Conservation (phyloP, 2,329 filamentous ascomycete species). For the Venturia effusa region DNA sequence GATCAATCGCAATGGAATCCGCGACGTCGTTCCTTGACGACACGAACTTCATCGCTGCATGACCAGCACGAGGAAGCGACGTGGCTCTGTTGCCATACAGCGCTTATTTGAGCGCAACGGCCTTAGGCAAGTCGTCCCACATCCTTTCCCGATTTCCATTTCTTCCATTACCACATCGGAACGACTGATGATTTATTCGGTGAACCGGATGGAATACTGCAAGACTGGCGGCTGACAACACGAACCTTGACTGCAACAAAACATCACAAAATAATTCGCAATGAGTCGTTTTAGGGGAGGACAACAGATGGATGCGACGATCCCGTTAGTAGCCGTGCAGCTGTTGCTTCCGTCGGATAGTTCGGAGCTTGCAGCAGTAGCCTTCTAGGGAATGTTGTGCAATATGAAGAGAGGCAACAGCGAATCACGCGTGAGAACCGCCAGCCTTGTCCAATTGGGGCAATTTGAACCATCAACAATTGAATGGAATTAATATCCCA, state of each 20-base stretch:
- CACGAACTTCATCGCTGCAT: neutral
- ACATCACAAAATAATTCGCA: neutral
- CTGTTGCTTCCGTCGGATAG: neutral
- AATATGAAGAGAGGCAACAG: neutral
- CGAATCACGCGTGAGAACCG: neutral
- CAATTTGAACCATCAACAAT: slow-evolving; percentile 11
- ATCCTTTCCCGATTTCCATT: neutral
- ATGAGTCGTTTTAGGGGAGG: neutral
- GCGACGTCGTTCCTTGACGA: neutral
- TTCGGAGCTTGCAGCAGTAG: neutral
- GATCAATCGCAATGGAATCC: neutral
- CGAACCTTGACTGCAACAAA: neutral
- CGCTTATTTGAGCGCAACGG: neutral
- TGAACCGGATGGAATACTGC: neutral
- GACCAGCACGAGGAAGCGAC: neutral
- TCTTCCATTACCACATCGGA: neutral
- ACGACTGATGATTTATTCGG: neutral
- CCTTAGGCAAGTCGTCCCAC: neutral
- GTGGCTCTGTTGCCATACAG: neutral
- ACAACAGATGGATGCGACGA: neutral
- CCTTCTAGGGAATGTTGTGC: neutral
- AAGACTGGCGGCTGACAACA: neutral
- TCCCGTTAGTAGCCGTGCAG: neutral
- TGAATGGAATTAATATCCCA: neutral
- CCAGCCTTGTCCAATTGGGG: neutral